Evolutionary conservation across 2,329 filamentous ascomycete genomes (phyloP).

Genomic region (Leptoxyphium fumago): DNA sequence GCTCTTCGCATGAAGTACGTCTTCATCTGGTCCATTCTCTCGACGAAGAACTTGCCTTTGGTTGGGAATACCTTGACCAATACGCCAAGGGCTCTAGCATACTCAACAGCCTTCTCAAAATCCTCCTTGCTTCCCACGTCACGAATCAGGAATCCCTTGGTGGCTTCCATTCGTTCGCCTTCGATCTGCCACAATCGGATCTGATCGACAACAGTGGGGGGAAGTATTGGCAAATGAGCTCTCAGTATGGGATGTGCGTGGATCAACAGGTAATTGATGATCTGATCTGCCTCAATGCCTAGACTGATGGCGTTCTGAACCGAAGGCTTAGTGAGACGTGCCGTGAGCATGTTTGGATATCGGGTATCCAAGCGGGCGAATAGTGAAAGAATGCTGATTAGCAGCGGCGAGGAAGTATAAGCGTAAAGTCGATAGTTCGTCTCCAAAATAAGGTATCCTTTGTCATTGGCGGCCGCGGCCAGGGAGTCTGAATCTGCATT

Average conservation of each 20-base stretch:
- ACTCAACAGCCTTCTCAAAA: slow-evolving; percentile 53
- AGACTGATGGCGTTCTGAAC: slow-evolving; percentile 74
- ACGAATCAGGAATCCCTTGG: slow-evolving; percentile 71
- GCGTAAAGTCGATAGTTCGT: slow-evolving; percentile 97
- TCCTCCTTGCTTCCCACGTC: slow-evolving; percentile 56
- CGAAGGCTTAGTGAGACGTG: slow-evolving; percentile 76
- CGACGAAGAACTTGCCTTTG: slow-evolving; percentile 80
- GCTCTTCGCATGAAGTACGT: slow-evolving; percentile 49
- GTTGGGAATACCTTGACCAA: slow-evolving; percentile 72
- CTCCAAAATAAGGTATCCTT: slow-evolving; percentile 87
- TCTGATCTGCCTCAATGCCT: slow-evolving; percentile 90
- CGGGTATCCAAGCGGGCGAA: slow-evolving; percentile 80
- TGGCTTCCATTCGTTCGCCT: slow-evolving; percentile 81
- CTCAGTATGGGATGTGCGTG: slow-evolving; percentile 94
- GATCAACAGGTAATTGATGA: slow-evolving; percentile 79
- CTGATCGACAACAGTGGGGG: slow-evolving; percentile 93
- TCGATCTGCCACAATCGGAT: slow-evolving; percentile 96
- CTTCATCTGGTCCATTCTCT: slow-evolving; percentile 73
- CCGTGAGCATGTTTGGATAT: slow-evolving; percentile 87
- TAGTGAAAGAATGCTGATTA: slow-evolving; percentile 84
- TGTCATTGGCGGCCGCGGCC: slow-evolving; percentile 30
- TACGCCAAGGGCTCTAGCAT: slow-evolving; percentile 84
- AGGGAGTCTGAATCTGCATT: slow-evolving; percentile 10
- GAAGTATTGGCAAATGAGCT: slow-evolving; percentile 61
- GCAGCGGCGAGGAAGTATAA: slow-evolving; percentile 84